Conservation (phyloP, 441 rosid genomes). For the Gossypium davidsonii region DNA sequence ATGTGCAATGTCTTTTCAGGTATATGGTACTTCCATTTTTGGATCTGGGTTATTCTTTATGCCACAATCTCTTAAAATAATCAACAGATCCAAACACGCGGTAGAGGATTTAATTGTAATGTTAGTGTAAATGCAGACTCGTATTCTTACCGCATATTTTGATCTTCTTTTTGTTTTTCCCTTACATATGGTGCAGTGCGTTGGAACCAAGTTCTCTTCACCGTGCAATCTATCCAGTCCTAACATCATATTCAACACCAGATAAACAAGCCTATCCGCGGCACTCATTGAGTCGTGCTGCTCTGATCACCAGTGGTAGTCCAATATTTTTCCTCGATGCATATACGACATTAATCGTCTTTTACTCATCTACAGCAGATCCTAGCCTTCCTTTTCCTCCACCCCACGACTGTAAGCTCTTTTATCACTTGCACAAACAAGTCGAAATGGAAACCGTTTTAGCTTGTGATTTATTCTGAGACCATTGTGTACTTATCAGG, state of each 20-base stretch:
- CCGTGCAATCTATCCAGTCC: conserved; percentile 76
- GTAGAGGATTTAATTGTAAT: neutral
- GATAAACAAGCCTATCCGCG: conserved; percentile 90
- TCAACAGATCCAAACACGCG: neutral
- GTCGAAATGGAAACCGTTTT: neutral
- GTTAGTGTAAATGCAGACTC: neutral
- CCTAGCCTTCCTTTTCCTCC: conserved; percentile 88
- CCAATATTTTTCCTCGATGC: conserved; percentile 96
- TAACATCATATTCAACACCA: conserved; percentile 71
- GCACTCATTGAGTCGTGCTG: conserved; percentile 89
- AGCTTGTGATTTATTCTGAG: neutral
- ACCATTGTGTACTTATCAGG: conserved; percentile 33
- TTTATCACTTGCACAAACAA: neutral
- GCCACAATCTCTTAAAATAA: neutral
- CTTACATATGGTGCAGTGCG: conserved; percentile 45
- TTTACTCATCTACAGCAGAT: conserved; percentile 86
- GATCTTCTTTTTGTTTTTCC: neutral
- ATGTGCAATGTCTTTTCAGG: conserved; percentile 97
- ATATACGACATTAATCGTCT: conserved; percentile 76
- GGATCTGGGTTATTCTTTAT: neutral
- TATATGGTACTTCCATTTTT: conserved; percentile 21
- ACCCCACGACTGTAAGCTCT: conserved; percentile 84
- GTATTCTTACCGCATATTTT: neutral
- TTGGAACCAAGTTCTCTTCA: conserved; percentile 88
- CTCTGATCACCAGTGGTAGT: conserved; percentile 87